Conservation (phyloP, 495 filamentous ascomycete genomes). For the Penicillium coprophilum region DNA sequence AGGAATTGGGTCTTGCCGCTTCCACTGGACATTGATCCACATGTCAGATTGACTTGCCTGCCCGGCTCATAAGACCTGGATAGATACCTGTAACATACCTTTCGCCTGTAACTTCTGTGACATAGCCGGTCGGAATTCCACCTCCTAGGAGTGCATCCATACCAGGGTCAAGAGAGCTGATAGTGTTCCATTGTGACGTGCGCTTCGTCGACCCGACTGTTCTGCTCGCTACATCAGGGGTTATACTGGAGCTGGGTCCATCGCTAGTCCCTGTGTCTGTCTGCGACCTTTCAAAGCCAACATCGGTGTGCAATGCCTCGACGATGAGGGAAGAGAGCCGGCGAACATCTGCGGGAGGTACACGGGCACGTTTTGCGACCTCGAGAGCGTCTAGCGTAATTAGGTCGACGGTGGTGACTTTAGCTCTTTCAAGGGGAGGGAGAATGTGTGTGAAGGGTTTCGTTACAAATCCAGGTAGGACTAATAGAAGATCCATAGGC, state of each 20-base stretch:
- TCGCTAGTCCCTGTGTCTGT: slow-evolving; percentile 16
- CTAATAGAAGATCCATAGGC: slow-evolving; percentile 75
- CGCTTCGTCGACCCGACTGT: slow-evolving; percentile 29
- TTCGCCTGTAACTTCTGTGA: slow-evolving; percentile 92
- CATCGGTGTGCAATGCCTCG: slow-evolving; percentile 61
- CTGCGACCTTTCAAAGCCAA: slow-evolving; percentile 47
- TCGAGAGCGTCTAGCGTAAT: slow-evolving; percentile 80
- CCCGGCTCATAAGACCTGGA: background rate
- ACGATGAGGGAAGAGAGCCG: slow-evolving; percentile 65
- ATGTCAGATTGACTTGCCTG: slow-evolving; percentile 20
- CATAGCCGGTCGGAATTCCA: slow-evolving; percentile 77
- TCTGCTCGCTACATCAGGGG: slow-evolving; percentile 14
- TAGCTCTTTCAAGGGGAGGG: slow-evolving; percentile 71
- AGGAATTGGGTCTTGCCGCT: slow-evolving; percentile 97
- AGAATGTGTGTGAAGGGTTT: slow-evolving; percentile 70
- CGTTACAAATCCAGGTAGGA: slow-evolving; percentile 77
- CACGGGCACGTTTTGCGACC: slow-evolving; percentile 80
- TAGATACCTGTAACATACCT: slow-evolving; percentile 49
- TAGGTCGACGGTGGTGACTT: slow-evolving; percentile 78
- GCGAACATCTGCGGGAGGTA: slow-evolving; percentile 76
- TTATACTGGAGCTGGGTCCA: slow-evolving; percentile 31
- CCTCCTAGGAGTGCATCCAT: slow-evolving; percentile 78
- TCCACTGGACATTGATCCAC: slow-evolving; percentile 53
- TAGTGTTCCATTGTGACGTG: slow-evolving; percentile 52
- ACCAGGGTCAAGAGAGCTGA: slow-evolving; percentile 75